Evolutionary conservation across 106 monocot genomes (phyloP).

Genomic region (Acanthochlamys bracteata): DNA sequence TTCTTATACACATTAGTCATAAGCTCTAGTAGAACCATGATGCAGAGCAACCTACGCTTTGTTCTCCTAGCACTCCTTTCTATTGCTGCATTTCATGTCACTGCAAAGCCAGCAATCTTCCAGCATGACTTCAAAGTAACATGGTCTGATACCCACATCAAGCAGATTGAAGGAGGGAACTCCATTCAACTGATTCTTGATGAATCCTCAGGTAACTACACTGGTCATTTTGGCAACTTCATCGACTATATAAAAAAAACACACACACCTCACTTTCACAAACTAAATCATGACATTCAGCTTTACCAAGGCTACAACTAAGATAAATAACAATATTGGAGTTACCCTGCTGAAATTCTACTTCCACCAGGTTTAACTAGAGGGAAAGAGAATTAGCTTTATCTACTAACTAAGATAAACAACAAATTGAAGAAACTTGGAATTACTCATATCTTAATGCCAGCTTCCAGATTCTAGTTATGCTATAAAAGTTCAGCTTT

Average conservation of each 20-base stretch:
- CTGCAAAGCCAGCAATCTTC: constrained; percentile 23
- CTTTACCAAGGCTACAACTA: too few relatives aligned
- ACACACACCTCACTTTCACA: too few relatives aligned
- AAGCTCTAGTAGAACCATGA: neutral
- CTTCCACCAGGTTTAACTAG: too few relatives aligned
- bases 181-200: constrained; percentile 28
- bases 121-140: constrained; percentile 20
- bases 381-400: neutral
- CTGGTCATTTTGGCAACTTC: neutral
- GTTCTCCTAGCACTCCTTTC: neutral
- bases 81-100: neutral
- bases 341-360: too few relatives aligned
- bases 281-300: neutral
- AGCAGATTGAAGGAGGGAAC: constrained; percentile 12
- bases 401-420: too few relatives aligned
- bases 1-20: neutral
- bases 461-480: neutral
- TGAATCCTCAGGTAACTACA: constrained; percentile 21
- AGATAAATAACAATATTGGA: too few relatives aligned
- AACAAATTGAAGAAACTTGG: too few relatives aligned
- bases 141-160: constrained; percentile 31
- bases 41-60: neutral
- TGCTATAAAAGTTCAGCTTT: neutral
- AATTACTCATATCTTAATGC: too few relatives aligned
- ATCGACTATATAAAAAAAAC: neutral